Base-by-base conservation (phyloP, 2,329 filamentous ascomycete species). In the Fonsecaea erecta region DNA sequence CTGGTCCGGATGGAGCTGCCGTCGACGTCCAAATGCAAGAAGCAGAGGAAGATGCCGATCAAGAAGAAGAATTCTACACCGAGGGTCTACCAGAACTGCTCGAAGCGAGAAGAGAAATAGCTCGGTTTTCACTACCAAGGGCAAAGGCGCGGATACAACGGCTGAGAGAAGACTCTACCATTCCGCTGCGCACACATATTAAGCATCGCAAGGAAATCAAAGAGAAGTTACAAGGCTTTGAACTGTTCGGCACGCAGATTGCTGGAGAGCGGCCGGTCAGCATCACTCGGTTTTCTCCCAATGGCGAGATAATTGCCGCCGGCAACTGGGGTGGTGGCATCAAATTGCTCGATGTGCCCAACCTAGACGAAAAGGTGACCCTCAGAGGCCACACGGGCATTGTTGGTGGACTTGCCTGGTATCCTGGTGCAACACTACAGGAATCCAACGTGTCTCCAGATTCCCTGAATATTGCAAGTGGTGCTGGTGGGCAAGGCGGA, bases 11-110 rank as follows among this genome's bases (percentile, higher is more conserved):
- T 70, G 81, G 70, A 1, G 73, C 77, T 26, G 81, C 84, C 75
- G 74, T 81, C 21, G 79, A 81, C 52, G 88, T 88, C 80, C 76
- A 77, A 46, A 83, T 84, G 73, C 84, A 76, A 8, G 77, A 80
- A n/a, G 83, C 81, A 0, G 86, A 86, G 1, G 87, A 86, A 3
- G 87, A 88, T 18, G 88, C 84, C 2, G 91, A 93, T 60, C 87
- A 89, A 71, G 91, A 96, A 70, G 93, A 98, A 74, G 95, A 99
- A 72, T 99, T 97, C 77, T 99, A 97, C 76, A 97, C 94, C 0
- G 86, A 90, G 72, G 95, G 95, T 2, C 86, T 88, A 1, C 83
- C 86, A 3, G 88, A 89, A 46, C 82, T 99, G 26, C 79, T 97
- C 3, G 83, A 90, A 57, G 91, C 92, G 1, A 85, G 95, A 66